phyloP scores from a whole-genome alignment of 2,329 filamentous ascomycete genomes.

The Davidsoniella australis region DNA sequence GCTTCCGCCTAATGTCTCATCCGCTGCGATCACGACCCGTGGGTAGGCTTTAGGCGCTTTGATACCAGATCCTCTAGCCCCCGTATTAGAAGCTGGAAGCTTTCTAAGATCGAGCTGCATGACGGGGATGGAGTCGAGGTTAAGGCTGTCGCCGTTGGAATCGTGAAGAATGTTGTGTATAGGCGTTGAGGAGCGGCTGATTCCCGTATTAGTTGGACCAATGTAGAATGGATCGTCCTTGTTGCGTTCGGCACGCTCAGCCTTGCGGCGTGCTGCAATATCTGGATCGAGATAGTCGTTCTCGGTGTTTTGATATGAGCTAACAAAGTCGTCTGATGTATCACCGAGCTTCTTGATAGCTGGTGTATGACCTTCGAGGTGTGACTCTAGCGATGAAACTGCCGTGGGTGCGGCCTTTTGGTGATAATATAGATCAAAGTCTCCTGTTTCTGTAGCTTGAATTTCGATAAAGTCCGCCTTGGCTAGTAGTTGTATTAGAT shows the following conservation, averaged over 20 bases:
- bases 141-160: constrained; percentile 60
- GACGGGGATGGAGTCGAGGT: constrained; percentile 90
- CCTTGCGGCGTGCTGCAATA: constrained; percentile 54
- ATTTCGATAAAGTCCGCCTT: constrained; percentile 33
- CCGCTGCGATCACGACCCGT: constrained; percentile 50
- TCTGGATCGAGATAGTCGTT: constrained; percentile 56
- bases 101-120: constrained; percentile 73
- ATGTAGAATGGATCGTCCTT: constrained; percentile 96
- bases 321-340: constrained; percentile 25
- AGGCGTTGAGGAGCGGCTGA: constrained; percentile 50
- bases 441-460: constrained; percentile 39
- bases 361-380: constrained; percentile 22
- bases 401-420: constrained; percentile 34
- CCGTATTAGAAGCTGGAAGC: constrained; percentile 17
- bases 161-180: constrained; percentile 60
- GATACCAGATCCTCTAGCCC: constrained; percentile 17
- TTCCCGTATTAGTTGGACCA: constrained; percentile 24
- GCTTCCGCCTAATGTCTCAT: constrained; percentile 46
- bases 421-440: constrained; percentile 52
- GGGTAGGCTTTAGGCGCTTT: constrained; percentile 31
- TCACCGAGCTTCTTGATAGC: constrained; percentile 37
- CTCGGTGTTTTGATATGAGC: constrained; percentile 42
- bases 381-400: constrained; percentile 29
- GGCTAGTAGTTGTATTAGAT: constrained; percentile 51
- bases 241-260: constrained; percentile 65